Evolutionary conservation across 257 asterid species (phyloP).

Genomic region (Linaria vulgaris): DNA sequence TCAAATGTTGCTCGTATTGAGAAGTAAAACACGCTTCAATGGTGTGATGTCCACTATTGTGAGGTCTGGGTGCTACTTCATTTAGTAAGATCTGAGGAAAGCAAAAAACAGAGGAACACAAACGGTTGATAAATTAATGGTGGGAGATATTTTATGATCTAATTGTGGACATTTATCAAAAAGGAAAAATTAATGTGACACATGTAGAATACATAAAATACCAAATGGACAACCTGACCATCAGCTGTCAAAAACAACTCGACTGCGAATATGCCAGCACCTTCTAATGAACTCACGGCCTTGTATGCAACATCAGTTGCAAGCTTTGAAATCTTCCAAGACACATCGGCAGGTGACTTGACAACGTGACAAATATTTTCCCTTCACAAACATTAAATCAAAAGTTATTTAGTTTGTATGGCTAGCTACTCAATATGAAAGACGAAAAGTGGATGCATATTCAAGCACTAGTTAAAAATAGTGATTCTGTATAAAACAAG

Average conservation of each 20-base stretch:
- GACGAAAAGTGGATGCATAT: constrained; percentile 9
- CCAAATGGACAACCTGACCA: constrained; percentile 65
- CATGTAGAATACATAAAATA: constrained; percentile 3
- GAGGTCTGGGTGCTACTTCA: constrained; percentile 99
- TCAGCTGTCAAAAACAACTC: constrained; percentile 90
- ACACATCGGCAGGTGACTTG: constrained; percentile 82
- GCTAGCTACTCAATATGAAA: constrained; percentile 11
- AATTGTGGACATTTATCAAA: not conserved
- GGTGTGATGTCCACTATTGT: constrained; percentile 96
- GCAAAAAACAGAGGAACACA: constrained; percentile 20
- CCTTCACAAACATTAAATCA: constrained; percentile 36
- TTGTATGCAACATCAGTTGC: constrained; percentile 80
- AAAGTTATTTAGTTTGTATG: not conserved
- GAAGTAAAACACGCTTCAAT: constrained; percentile 90
- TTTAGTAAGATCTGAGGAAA: constrained; percentile 70
- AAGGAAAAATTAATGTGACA: not conserved
- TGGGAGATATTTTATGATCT: not conserved
- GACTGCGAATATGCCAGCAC: constrained; percentile 93
- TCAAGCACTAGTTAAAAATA: not conserved
- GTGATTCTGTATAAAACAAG: constrained; percentile 16
- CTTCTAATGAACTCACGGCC: constrained; percentile 90
- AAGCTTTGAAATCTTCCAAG: constrained; percentile 72
- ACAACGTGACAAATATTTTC: constrained; percentile 95
- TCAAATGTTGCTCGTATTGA: constrained; percentile 91
- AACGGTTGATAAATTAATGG: constrained; percentile 8